Evolutionary conservation across 148 eudicot species (phyloP).

Genomic region (Gaultheria prostrata): DNA sequence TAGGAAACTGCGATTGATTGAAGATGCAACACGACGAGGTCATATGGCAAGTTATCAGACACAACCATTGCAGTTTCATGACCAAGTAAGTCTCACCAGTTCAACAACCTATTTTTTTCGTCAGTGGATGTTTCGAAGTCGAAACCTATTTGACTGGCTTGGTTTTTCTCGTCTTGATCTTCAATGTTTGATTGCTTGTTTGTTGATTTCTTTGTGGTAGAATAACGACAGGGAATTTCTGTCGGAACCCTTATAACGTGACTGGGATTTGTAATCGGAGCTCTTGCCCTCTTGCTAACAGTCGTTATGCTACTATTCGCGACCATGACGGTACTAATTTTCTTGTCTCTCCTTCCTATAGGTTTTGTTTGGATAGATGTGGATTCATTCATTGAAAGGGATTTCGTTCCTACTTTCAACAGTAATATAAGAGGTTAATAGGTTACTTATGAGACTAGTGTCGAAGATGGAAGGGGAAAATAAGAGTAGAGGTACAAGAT

Average conservation of each 20-base stretch:
- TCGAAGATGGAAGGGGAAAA: not conserved
- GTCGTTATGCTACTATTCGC: constrained; percentile 85
- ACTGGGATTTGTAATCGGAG: constrained; percentile 96
- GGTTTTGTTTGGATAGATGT: not conserved
- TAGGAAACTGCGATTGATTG: constrained; percentile 12
- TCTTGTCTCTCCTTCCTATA: not conserved
- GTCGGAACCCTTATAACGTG: constrained; percentile 90
- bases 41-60: constrained; percentile 94
- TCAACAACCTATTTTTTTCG: not conserved
- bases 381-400: not conserved
- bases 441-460: no score
- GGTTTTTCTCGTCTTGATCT: not conserved
- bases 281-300: constrained; percentile 96
- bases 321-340: constrained; percentile 64
- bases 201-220: constrained; percentile 28
- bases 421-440: no score
- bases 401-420: no score
- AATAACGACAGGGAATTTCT: constrained; percentile 82
- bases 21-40: constrained; percentile 98
- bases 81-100: constrained; percentile 51
- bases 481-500: not conserved
- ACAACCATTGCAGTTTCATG: constrained; percentile 95
- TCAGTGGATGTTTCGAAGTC: not conserved
- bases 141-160: not conserved
- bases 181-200: not conserved